Evolutionary conservation across 768 basidiomycete genomes (phyloP).

Genomic region (Rhodotorula sphaerocarpa): DNA sequence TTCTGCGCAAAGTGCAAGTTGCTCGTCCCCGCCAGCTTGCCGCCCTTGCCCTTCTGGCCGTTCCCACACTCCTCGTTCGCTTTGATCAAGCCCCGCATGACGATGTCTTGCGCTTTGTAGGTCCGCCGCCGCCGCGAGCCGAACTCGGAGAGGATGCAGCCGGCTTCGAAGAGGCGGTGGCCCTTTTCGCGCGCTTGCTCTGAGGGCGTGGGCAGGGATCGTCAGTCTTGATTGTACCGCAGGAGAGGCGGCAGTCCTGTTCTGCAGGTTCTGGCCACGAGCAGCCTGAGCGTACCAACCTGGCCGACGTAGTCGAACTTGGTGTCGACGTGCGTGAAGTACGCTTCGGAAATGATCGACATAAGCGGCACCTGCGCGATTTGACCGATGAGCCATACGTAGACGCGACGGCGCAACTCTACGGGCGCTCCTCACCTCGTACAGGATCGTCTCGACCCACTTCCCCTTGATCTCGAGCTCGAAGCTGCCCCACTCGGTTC

Average conservation of each 20-base stretch:
- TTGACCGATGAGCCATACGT: neutral
- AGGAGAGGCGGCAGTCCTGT: too few relatives aligned
- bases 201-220: constrained; percentile 41
- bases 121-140: constrained; percentile 75
- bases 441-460: constrained; percentile 79
- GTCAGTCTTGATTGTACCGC: too few relatives aligned
- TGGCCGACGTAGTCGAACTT: constrained; percentile 84
- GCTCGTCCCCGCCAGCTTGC: constrained; percentile 70
- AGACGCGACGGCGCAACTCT: too few relatives aligned
- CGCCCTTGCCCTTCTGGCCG: constrained; percentile 42
- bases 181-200: constrained; percentile 70
- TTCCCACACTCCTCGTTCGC: constrained; percentile 44
- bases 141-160: constrained; percentile 72
- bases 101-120: constrained; percentile 64
- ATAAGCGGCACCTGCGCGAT: constrained; percentile 74
- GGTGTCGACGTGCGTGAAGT: constrained; percentile 63
- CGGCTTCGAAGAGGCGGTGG: constrained; percentile 54
- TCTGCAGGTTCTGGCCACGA: too few relatives aligned
- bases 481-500: constrained; percentile 52
- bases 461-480: constrained; percentile 65
- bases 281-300: constrained; percentile 51
- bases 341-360: constrained; percentile 81
- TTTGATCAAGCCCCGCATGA: constrained; percentile 60
- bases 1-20: constrained; percentile 79
- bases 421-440: constrained; percentile 87